Base-by-base conservation (phyloP, 345 rosid genomes). In the Moricandia moricandioides region DNA sequence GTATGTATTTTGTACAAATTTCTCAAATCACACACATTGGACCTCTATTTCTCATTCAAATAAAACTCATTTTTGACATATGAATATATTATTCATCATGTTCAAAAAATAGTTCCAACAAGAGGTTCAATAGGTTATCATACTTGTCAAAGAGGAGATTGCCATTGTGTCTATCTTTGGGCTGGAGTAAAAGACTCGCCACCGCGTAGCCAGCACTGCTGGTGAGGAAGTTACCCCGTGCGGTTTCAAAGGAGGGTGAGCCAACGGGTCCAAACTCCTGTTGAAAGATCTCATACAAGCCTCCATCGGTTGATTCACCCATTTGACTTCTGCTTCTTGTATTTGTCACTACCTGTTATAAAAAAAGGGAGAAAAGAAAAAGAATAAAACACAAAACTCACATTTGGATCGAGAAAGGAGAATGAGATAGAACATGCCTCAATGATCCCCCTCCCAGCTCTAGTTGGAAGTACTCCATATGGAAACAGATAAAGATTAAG, bases 201-300 rank as follows among this genome's bases (percentile, higher is more conserved):
- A 91, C 98, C 8, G 97, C 97, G 80, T 90, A 93, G 69, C 97
- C 98, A 71, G 97, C 98, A 78, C 98, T 90, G 79, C 98, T 90
- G 64, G 86, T 75, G 71, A 93, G 84, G 65, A 91, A 93, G 73
- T 93, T 90, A 76, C 79, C 80, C 3, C 97, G 89, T 3, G 97
- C 97, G 6, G 87, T 78, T 86, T 93, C 98, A 77, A 93, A 93
- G 81, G 75, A 64, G 7, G 87, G 84, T 69, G 97, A 85, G 51
- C 98, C 98, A 62, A 93, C 96, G 7, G 91, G 89, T 74, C 97
- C 98, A 76, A 60, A 86, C 69, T 90, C 96, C 74, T 89, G 98
- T 65, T 93, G 98, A 82, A 93, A 93, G 72, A 93, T 90, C 86
- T 93, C 98, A 27, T 83, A 90, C 83, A 93, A 72, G 70, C 98